Evolutionary conservation across 495 filamentous ascomycete species (phyloP).

Genomic region (Trichoderma orchidacearum): DNA sequence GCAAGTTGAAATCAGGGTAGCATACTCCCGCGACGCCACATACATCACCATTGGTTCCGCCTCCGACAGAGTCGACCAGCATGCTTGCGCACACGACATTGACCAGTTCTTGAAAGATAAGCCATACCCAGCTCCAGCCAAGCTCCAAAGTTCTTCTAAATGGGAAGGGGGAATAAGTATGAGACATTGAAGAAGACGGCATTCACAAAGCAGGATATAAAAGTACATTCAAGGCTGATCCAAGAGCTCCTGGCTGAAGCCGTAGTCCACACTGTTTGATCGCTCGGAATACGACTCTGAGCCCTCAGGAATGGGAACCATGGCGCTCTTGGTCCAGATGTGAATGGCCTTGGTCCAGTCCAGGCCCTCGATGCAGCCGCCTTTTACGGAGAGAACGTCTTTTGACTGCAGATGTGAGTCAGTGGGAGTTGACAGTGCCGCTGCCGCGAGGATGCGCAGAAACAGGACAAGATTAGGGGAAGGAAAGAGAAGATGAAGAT

Average conservation of each 20-base stretch:
- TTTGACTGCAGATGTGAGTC: slow-evolving; percentile 24
- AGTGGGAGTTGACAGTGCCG: no score
- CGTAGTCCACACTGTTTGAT: slow-evolving; percentile 7
- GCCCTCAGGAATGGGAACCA: slow-evolving; percentile 49
- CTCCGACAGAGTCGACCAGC: no score
- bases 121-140: no score
- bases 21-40: no score
- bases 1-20: no score
- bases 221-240: not conserved
- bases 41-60: no score
- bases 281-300: slow-evolving; percentile 32
- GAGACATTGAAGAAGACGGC: no score
- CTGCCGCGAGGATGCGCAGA: no score
- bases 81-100: no score
- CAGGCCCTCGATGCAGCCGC: slow-evolving; percentile 44
- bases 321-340: slow-evolving; percentile 49
- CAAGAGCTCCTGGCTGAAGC: not conserved
- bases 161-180: no score
- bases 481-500: not conserved
- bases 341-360: slow-evolving; percentile 42
- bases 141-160: no score
- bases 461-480: not conserved
- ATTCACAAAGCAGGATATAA: not conserved
- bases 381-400: slow-evolving; percentile 43
- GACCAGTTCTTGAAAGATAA: no score